Base-by-base conservation (phyloP, 257 asterid genomes). In the Orobanche coerulescens region DNA sequence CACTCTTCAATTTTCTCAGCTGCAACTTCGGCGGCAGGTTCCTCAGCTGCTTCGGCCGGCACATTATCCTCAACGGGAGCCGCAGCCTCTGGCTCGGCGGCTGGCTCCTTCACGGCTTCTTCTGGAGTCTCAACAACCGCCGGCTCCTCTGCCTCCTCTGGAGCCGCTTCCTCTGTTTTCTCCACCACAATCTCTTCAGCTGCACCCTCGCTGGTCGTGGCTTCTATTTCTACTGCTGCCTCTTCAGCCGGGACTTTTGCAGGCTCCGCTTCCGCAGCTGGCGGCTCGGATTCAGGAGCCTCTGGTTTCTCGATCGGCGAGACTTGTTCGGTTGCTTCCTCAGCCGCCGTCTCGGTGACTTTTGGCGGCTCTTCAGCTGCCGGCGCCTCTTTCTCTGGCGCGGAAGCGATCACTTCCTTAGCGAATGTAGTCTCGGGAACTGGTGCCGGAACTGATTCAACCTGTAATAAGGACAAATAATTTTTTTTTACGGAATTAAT, bases 1-100 rank as follows among this genome's bases (percentile, higher is more conserved):
- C 74, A 61, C 56, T 76, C 79, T 49, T 76, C 78, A 39, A 67
- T 40, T 67, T 82, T 79, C 66, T 69, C 81, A 16, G 39, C 78
- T 12, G 78, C 48, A 66, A 65, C 82, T 67, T 78, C 76, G 4
- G 61, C 46, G 46, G 34, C 43, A 11, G 48, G 9, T n/a, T 42
- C 48, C 3, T 62, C 60, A 4, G 13, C 9, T 10, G 52, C 44
- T 10, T 30, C 62, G 14, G 58, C 58, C 9, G 58, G 47, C 8
- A 6, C 42, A 2, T 7, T 6, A 31, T 62, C 68, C 60, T 18
- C 60, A 0, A 12, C 48, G 0, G 40, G 13, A 11, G 34, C 70
- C 10, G 44, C 56, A 0, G 69, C n/a, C 40, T 39, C 70, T 52
- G 50, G 53, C 6, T 51, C 69, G 0, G 57, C 73, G 5, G 69